Base-by-base conservation (phyloP, 2,329 filamentous ascomycete genomes). In the Pestalotiopsis sp. region DNA sequence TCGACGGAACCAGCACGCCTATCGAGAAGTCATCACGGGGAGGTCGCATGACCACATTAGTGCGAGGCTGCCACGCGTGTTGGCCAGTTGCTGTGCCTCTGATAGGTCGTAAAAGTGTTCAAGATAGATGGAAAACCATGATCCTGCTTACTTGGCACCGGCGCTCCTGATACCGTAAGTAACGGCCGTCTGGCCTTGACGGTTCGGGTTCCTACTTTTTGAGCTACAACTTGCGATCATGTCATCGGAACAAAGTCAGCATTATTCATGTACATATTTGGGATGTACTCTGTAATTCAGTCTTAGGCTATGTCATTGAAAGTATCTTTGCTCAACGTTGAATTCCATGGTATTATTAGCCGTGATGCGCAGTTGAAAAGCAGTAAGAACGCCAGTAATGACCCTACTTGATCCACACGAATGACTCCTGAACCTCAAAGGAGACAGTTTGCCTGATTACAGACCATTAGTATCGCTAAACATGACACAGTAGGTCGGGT, bases 341-440 rank as follows among this genome's bases (percentile, higher is more conserved):
- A 20, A 52, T 36, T 7, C 31, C 31, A 36, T 36, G 31, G 2
- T 36, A 36, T 36, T 36, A 36, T 9, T 9, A 9, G 31, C 2
- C 6, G 31, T 36, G 31, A n/a, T n/a, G 17, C 23, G 45, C 9
- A 52, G 45, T 9, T n/a, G 17, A n/a, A 52, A n/a, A n/a, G 45
- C 17, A 52, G 20, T 52, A 4, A 52, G 7, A 52, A 52, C 20
- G 17, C 45, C 14, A 12, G 25, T 7, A n/a, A n/a, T 27, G 3
- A 12, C 36, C 17, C 27, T 66, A 66, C 31, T 66, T 66, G 7
- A 89, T 82, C 90, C 90, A 92, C 27, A 86, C 90, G 75, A 92
- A 92, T 4, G 88, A 87, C 74, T 91, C 86, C 75, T 86, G 82
- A 56, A 92, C 89, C 66, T 88, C 84, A 70, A 92, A 91, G 14